Evolutionary conservation across 129 eudicot species (phyloP).

Genomic region (Smallanthus sonchifolius): DNA sequence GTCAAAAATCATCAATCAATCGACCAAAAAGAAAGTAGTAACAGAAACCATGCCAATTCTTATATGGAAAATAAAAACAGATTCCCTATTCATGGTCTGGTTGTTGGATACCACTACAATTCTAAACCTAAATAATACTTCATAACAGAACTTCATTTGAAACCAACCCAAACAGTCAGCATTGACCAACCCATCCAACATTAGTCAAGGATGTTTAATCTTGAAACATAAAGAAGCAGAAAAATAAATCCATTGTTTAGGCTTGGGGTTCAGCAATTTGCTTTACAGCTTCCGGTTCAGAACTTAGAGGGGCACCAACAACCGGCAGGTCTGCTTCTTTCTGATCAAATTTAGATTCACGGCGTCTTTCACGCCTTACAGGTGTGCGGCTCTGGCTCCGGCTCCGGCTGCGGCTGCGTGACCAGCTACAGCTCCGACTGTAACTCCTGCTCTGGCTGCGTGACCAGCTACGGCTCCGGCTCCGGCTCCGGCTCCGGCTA

Average conservation of each 20-base stretch:
- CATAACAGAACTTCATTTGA: too few relatives aligned
- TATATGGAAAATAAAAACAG: too few relatives aligned
- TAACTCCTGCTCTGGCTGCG: conserved; percentile 48
- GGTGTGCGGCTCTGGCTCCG: conserved; percentile 45
- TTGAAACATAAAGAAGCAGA: too few relatives aligned
- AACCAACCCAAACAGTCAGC: too few relatives aligned
- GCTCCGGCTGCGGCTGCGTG: conserved; percentile 30
- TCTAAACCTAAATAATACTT: too few relatives aligned
- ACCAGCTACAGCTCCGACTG: conserved; percentile 35
- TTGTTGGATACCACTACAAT: too few relatives aligned
- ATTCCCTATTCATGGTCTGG: too few relatives aligned
- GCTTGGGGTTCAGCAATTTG: neutral
- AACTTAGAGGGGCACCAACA: neutral
- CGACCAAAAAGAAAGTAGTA: too few relatives aligned
- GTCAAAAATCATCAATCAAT: too few relatives aligned
- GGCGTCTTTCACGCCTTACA: conserved; percentile 47
- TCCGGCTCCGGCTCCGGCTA: conserved; percentile 56
- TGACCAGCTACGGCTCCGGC: conserved; percentile 41
- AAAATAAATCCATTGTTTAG: too few relatives aligned
- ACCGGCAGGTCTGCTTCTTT: conserved; percentile 27
- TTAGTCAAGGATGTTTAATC: neutral
- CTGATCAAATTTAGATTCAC: conserved; percentile 53
- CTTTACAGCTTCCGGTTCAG: conserved; percentile 13
- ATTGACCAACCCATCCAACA: neutral
- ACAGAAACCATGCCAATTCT: too few relatives aligned